Evolutionary conservation across 1,139 yeast species (phyloP).

Genomic region (Starmera stellimalicola): DNA sequence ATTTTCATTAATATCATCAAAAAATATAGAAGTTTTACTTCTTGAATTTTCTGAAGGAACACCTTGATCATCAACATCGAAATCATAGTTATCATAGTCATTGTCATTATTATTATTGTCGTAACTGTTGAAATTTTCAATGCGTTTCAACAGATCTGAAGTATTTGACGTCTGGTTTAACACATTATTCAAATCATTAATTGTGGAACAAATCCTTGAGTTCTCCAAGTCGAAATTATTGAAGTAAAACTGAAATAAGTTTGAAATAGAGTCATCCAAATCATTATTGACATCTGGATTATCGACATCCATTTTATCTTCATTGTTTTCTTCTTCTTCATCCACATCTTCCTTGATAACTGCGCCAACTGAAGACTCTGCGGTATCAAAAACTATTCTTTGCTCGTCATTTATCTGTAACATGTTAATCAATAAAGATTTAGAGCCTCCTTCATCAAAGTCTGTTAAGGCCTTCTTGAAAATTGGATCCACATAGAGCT

Average conservation of each 20-base stretch:
- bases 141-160: conserved; percentile 9
- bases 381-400: conserved; percentile 30
- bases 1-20: conserved; percentile 22
- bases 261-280: background rate
- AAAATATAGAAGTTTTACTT: conserved; percentile 17
- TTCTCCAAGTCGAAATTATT: conserved; percentile 1
- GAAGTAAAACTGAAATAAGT: conserved; percentile 3
- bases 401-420: conserved; percentile 29
- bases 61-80: conserved; percentile 2
- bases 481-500: conserved; percentile 75
- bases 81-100: conserved; percentile 3
- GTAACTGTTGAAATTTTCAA: conserved; percentile 9
- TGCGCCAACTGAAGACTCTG: conserved; percentile 16
- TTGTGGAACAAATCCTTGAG: conserved; percentile 12
- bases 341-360: conserved; percentile 9
- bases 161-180: conserved; percentile 12
- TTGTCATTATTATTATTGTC: conserved; percentile 6
- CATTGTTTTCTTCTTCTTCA: conserved; percentile 13
- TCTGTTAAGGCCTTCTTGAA: conserved; percentile 86
- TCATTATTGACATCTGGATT: conserved; percentile 13
- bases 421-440: conserved; percentile 68
- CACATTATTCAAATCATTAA: conserved; percentile 11
- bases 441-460: conserved; percentile 94
- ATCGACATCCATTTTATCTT: conserved; percentile 25
- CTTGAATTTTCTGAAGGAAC: conserved; percentile 11